These are phyloP conservation scores for Dendrocalamus sinicus DNA, from an alignment of 176 grass and related monocot species.

Conservation along the genomic window DNA sequence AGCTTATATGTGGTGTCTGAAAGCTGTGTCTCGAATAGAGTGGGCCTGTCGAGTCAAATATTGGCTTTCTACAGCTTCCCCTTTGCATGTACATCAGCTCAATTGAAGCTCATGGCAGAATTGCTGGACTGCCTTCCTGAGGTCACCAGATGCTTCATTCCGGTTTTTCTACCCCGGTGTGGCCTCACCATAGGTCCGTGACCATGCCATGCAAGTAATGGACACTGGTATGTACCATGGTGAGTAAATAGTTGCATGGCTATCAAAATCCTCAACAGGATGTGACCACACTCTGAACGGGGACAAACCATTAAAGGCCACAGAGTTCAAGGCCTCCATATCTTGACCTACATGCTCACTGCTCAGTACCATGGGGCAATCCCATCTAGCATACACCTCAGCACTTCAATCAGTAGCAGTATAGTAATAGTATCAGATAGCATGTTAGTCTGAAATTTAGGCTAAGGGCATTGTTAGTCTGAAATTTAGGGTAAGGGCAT, in stretches of 20 bases:
- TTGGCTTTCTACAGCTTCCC: slow-evolving; percentile 22
- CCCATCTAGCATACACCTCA: slow-evolving; percentile 10
- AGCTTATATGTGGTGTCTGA: slow-evolving; percentile 34
- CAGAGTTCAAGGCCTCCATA: slow-evolving; percentile 61
- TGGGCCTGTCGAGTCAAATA: slow-evolving; percentile 40
- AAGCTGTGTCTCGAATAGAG: slow-evolving; percentile 43
- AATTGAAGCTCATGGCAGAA: slow-evolving; percentile 42
- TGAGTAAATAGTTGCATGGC: slow-evolving; percentile 51
- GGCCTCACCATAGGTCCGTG: slow-evolving; percentile 34
- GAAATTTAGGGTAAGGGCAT: slow-evolving; percentile 10
- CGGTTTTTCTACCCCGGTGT: slow-evolving; percentile 30
- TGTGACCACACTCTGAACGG: slow-evolving; percentile 68
- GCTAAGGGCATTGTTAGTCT: no score
- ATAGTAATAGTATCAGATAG: slow-evolving; percentile 12
- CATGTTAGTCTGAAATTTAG: not conserved
- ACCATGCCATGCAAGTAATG: slow-evolving; percentile 39
- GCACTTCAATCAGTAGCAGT: slow-evolving; percentile 15
- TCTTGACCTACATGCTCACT: slow-evolving; percentile 48
- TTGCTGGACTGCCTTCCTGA: slow-evolving; percentile 25
- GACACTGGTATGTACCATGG: slow-evolving; percentile 41
- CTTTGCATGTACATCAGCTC: slow-evolving; percentile 41
- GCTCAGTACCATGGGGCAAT: slow-evolving; percentile 33
- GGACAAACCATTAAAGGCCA: slow-evolving; percentile 70
- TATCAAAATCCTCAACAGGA: slow-evolving; percentile 68
- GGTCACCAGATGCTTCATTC: slow-evolving; percentile 36